Evolutionary conservation across 495 filamentous ascomycete genomes (phyloP), one percentile per base, ranked within the genome.

Genomic region (Annulohypoxylon moriforme): DNA sequence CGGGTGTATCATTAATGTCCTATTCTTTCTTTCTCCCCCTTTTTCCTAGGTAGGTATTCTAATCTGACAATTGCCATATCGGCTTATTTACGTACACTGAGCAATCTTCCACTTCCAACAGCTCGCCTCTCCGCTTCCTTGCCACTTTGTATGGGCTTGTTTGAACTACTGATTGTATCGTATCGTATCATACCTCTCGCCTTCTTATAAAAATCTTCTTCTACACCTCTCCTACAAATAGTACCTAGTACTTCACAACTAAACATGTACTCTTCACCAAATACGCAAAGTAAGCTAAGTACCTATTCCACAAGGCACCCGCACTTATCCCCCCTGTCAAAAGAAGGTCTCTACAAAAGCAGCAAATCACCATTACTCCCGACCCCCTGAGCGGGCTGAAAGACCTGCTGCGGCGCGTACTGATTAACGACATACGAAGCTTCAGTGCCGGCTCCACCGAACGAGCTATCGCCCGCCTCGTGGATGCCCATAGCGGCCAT

Each of bases 341-440:
- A 29, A 29, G 27, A 3, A 29, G 27, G 27, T 29, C 27, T 18
- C 34, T 74, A 82, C 70, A 85, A 77, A 68, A 89, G 73, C 67
- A 92, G 76, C 75, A 91, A 78, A 81, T 91, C 88, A 22, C 82
- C 84, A 64, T 88, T 87, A 44, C 80, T 81, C 24, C 82, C 84
- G 24, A 81, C 79, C 34, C 80, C 85, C 55, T 81, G 83, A 6
- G 78, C 81, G 14, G 84, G 85, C 79, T 85, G 87, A 68, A 90
- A 85, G 11, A 87, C 81, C 68, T 86, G 83, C 80, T 91, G 85
- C 33, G 87, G 86, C 33, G 82, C 87, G 69, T 88, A 87, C 79
- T 92, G 90, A 76, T 89, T 92, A 10, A 92, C 91, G 31, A 92
- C 88, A 64, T 89, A 90, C 5, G 85, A 88, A 11, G 81, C 81